phyloP scores from a whole-genome alignment of 1,284 basidiomycete species.

The Peniophora sp. region DNA sequence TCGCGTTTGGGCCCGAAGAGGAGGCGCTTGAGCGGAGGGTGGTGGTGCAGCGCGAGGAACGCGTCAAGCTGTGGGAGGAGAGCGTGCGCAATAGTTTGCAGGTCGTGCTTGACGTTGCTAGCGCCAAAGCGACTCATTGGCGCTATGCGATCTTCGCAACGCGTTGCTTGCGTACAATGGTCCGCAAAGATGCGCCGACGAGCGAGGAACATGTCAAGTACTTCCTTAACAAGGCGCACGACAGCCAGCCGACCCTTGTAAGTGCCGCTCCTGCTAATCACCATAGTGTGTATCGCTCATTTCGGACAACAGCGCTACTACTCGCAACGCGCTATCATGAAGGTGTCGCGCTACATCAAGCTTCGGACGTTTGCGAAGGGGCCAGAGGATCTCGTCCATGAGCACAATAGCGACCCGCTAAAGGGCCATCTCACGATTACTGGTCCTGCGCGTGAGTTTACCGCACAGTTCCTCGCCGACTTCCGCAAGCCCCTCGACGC shows the following conservation, averaged over 20 bases:
- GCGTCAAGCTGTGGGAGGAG: conserved; percentile 23
- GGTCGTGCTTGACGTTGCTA: conserved; percentile 42
- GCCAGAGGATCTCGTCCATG: conserved; percentile 51
- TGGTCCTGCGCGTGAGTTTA: conserved; percentile 52
- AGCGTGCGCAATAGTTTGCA: conserved; percentile 8
- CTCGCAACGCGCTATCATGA: conserved; percentile 63
- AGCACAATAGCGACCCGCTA: conserved; percentile 50
- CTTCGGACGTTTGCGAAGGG: conserved; percentile 62
- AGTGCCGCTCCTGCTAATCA: conserved; percentile 5
- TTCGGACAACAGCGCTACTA: conserved; percentile 38
- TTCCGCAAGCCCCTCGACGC: conserved; percentile 38
- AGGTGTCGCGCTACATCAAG: conserved; percentile 64
- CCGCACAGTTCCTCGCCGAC: conserved; percentile 42
- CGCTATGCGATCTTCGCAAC: conserved; percentile 73
- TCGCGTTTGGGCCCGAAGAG: conserved; percentile 27
- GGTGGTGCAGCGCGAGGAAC: conserved; percentile 34
- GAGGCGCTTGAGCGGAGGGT: conserved; percentile 34
- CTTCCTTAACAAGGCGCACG: conserved; percentile 47
- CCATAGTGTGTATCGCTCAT: conserved; percentile 3
- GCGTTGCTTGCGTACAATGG: conserved; percentile 65
- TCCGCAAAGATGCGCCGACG: conserved; percentile 68
- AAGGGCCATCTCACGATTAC: conserved; percentile 40
- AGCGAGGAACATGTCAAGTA: conserved; percentile 43
- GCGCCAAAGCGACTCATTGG: conserved; percentile 71
- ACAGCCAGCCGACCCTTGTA: conserved; percentile 59